These are phyloP conservation scores for Xylaria polymorpha DNA, from an alignment of 2,329 filamentous ascomycete species.

Conservation along the genomic window DNA sequence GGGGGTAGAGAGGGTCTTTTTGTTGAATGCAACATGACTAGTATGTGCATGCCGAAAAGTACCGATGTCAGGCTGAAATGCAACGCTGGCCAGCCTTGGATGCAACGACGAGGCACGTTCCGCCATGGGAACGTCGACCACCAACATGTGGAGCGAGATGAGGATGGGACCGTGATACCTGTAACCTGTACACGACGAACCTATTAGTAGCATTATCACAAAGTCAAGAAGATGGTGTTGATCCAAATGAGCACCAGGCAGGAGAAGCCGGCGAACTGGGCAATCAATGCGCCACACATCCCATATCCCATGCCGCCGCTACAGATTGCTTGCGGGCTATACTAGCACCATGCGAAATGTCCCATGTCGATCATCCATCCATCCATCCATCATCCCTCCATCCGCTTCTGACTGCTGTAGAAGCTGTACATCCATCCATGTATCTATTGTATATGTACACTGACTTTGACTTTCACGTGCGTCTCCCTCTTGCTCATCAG, in stretches of 20 bases:
- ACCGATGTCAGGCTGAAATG: constrained; percentile 33
- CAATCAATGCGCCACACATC: neutral
- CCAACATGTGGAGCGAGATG: constrained; percentile 6
- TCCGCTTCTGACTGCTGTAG: neutral
- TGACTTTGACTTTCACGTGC: constrained; percentile 6
- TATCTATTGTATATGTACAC: neutral
- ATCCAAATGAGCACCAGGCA: constrained; percentile 16
- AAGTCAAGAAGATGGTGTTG: constrained; percentile 4
- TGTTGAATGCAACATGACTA: constrained; percentile 34
- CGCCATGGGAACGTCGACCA: constrained; percentile 13
- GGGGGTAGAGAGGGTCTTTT: constrained; percentile 19
- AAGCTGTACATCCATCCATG: constrained; percentile 6
- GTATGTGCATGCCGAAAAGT: constrained; percentile 28
- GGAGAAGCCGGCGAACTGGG: neutral
- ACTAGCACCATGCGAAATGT: neutral
- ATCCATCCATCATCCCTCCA: neutral
- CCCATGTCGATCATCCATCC: neutral
- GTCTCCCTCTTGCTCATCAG: constrained; percentile 5
- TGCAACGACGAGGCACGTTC: constrained; percentile 29
- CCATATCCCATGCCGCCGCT: neutral
- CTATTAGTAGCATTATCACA: neutral
- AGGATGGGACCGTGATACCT: constrained; percentile 5
- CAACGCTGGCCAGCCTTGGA: constrained; percentile 30
- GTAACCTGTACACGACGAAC: neutral
- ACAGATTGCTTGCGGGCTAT: neutral